Evolutionary conservation across 2,329 filamentous ascomycete genomes (phyloP).

Genomic region (Trichoderma oligosporum): DNA sequence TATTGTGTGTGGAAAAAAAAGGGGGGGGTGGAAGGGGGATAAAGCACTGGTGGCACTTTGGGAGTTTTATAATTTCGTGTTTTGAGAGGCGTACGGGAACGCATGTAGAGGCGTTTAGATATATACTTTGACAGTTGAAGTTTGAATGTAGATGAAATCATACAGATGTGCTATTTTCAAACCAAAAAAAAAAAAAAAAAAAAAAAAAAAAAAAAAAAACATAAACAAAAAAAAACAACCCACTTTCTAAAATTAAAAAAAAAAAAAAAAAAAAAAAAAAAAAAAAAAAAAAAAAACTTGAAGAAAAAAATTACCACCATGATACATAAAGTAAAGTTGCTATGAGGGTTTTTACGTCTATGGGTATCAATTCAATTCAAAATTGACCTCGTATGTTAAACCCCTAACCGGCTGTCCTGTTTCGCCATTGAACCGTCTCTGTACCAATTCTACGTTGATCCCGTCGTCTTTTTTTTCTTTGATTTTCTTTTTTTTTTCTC

Average conservation of each 20-base stretch:
- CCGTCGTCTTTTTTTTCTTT: background rate
- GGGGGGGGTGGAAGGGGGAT: background rate
- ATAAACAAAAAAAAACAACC: background rate
- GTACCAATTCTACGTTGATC: background rate
- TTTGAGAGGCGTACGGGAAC: constrained; percentile 13
- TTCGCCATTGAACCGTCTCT: constrained; percentile 3
- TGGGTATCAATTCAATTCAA: constrained; percentile 20
- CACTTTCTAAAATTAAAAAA: background rate
- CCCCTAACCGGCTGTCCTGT: background rate
- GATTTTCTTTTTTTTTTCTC: background rate
- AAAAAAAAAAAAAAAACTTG: background rate
- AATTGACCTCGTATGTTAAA: constrained; percentile 11
- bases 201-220: background rate
- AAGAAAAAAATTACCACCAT: background rate
- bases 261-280: background rate
- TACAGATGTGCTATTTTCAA: background rate
- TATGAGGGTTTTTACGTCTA: background rate
- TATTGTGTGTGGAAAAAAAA: constrained; percentile 2
- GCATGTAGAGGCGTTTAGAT: constrained; percentile 8
- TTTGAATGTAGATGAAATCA: background rate
- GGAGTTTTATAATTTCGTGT: constrained; percentile 5
- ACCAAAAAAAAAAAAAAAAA: background rate
- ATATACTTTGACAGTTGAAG: background rate
- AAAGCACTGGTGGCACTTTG: background rate
- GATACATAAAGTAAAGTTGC: background rate